Evolutionary conservation across 2,329 filamentous ascomycete genomes (phyloP), one percentile per base, ranked within the genome.

Genomic region (Sporothrix protearum): DNA sequence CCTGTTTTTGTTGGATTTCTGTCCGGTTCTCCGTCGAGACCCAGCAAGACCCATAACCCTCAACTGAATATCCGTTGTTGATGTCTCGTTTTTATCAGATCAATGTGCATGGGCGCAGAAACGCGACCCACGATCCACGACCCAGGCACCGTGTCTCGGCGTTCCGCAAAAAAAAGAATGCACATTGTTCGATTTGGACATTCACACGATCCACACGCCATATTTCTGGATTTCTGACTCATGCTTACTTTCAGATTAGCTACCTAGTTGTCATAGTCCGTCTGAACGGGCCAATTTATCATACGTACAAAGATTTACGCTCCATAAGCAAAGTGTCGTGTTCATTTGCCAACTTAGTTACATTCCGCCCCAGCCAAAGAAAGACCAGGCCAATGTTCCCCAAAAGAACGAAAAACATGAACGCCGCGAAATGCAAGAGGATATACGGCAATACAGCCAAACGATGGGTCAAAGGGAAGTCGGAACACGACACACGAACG

Each of bases 71-170:
- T 55, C 51, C 49, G 67, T 30, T 36, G 55, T 57, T 68, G 64
- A 28, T 45, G 55, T 49, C 66, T 14, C 22, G 36, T 30, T 64
- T 57, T 73, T 73, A 73, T 73, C 71, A 73, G 71, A 73, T 73
- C 64, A 59, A 71, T 30, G 39, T 73, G 64, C 69, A 69, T 47
- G 49, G 42, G n/a, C 28, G 55, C 28, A 22, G 14, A 42, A 42
- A 59, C 22, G 25, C 55, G 30, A 59, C 25, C 16, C 55, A 59
- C 55, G 63, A 28, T 45, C 59, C 64, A 22, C 14, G 42, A 28
- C 53, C 12, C 14, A 4, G 25, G 12, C 28, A 55, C 30, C 30
- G 59, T 19, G 36, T 45, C 36, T 28, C 36, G 36, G 22, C 49
- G 25, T 28, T 22, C 49, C 49, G n/a, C 8, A 14, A 16, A 4